phyloP scores from a whole-genome alignment of 1,139 yeast genomes.

The Scheffersomyces titani region DNA sequence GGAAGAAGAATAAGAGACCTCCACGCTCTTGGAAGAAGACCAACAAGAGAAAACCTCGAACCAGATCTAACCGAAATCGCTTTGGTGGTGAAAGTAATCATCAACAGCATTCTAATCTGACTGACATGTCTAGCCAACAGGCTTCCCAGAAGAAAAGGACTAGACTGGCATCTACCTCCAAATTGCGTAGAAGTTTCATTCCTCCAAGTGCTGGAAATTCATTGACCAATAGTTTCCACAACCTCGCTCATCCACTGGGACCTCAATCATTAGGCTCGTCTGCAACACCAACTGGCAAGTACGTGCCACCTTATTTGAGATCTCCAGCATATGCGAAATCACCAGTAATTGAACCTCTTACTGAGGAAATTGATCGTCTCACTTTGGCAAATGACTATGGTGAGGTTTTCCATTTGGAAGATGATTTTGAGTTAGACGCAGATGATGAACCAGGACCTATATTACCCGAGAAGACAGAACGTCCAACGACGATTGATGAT shows the following conservation, averaged over 20 bases:
- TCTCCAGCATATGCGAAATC: slow-evolving; percentile 38
- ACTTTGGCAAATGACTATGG: slow-evolving; percentile 32
- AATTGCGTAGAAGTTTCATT: slow-evolving; percentile 16
- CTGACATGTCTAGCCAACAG: slow-evolving; percentile 5
- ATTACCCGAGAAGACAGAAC: not conserved
- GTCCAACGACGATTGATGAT: slow-evolving; percentile 1
- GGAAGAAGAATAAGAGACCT: slow-evolving; percentile 35
- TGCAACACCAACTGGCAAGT: slow-evolving; percentile 30
- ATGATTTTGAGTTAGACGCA: slow-evolving; percentile 31
- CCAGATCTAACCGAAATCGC: slow-evolving; percentile 3
- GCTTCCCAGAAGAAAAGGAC: slow-evolving; percentile 18
- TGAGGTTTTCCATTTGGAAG: slow-evolving; percentile 50
- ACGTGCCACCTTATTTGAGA: slow-evolving; percentile 47
- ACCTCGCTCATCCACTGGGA: not conserved
- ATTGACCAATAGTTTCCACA: not conserved
- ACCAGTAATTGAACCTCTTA: slow-evolving; percentile 36
- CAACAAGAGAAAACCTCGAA: slow-evolving; percentile 11
- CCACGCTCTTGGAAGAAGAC: slow-evolving; percentile 32
- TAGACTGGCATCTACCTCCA: slow-evolving; percentile 33
- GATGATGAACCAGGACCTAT: slow-evolving; percentile 1
- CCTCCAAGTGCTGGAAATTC: slow-evolving; percentile 2
- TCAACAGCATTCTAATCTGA: not conserved
- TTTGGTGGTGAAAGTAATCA: not conserved
- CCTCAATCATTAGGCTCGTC: not conserved
- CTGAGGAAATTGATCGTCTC: slow-evolving; percentile 42